Evolutionary conservation across 257 asterid species (phyloP).

Genomic region (Solanum peruvianum): DNA sequence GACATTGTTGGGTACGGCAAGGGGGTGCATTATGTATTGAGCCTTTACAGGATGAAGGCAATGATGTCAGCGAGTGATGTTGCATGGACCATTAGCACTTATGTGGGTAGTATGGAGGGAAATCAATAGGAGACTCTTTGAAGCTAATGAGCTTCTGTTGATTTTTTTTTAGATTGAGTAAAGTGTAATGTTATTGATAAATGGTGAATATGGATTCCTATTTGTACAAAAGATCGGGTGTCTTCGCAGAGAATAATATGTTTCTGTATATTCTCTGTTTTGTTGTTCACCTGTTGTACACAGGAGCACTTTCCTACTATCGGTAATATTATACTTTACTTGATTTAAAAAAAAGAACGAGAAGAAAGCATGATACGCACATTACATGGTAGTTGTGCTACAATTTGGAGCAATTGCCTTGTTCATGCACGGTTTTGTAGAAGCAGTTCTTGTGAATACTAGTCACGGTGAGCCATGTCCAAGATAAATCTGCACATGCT

Average conservation of each 20-base stretch:
- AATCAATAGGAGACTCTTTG: neutral
- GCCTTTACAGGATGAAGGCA: neutral
- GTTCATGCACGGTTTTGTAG: neutral
- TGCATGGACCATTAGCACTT: neutral
- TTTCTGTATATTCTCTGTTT: neutral
- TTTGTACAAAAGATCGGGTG: neutral
- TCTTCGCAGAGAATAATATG: neutral
- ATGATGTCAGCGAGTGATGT: neutral
- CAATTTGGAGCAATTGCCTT: neutral
- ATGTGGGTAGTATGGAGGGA: neutral
- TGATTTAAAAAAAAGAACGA: neutral
- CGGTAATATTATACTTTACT: neutral
- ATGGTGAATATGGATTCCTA: neutral
- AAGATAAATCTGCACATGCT: neutral
- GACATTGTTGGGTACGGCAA: neutral
- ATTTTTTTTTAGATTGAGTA: neutral
- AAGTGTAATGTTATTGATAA: neutral
- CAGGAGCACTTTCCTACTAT: neutral
- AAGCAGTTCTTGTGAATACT: neutral
- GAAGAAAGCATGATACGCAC: neutral
- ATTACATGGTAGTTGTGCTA: neutral
- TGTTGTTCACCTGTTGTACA: neutral
- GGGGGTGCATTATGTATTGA: neutral
- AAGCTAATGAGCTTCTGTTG: neutral
- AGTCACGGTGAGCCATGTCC: neutral